phyloP scores from a whole-genome alignment of 2,329 filamentous ascomycete species.

The Aspergillus sp. region DNA sequence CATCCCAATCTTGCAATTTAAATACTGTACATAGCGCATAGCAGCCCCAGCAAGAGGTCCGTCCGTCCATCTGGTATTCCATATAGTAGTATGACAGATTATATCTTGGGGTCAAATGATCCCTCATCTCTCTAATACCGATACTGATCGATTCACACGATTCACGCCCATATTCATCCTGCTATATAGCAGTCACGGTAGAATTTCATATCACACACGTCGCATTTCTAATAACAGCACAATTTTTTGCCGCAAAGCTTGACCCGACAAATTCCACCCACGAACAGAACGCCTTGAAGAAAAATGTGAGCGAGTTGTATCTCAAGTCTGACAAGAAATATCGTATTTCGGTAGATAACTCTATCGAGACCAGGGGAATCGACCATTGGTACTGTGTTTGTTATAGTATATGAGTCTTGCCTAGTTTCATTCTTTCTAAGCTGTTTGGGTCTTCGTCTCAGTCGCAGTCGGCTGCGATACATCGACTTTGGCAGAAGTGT shows the following conservation, averaged over 20 bases:
- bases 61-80: neutral
- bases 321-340: neutral
- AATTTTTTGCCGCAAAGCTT: neutral
- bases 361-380: neutral
- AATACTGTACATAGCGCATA: slow-evolving; percentile 5
- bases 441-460: neutral
- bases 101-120: neutral
- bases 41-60: neutral
- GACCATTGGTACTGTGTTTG: neutral
- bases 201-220: neutral
- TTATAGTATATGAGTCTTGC: neutral
- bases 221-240: neutral
- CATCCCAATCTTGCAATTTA: neutral
- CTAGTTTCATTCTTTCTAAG: neutral
- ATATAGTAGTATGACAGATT: neutral
- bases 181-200: neutral
- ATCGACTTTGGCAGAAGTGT: neutral
- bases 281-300: neutral
- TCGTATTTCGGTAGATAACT: neutral
- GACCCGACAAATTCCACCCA: slow-evolving; percentile 1
- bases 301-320: neutral
- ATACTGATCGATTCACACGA: neutral
- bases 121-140: neutral
- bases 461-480: neutral
- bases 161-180: neutral